Percentiles rank a stretch among this genome's conserved stretches.
These are phyloP conservation scores for Colletotrichum gigasporum DNA, from an alignment of 2,329 filamentous ascomycete genomes.

Conservation along the genomic window DNA sequence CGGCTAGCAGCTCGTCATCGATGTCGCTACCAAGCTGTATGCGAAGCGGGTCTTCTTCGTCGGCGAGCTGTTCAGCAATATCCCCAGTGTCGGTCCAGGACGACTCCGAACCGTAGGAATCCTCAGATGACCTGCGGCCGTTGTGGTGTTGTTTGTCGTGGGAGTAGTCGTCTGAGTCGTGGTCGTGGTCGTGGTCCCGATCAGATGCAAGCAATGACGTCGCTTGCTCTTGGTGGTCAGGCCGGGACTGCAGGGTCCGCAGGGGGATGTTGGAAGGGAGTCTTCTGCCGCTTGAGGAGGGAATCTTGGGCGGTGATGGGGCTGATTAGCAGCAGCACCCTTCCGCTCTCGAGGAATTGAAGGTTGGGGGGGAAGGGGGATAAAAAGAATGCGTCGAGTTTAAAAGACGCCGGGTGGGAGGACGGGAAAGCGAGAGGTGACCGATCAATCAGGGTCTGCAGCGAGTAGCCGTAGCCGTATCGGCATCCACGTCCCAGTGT, in stretches of 20 bases:
- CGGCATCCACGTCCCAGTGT: too few relatives aligned
- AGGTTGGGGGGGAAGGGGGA: conserved; percentile 39
- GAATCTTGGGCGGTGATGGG: conserved; percentile 85
- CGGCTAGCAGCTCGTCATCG: conserved; percentile 68
- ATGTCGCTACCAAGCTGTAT: conserved; percentile 73
- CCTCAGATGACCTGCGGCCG: conserved; percentile 56
- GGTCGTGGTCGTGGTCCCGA: conserved; percentile 46
- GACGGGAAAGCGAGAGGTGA: conserved; percentile 4
- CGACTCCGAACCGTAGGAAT: conserved; percentile 69
- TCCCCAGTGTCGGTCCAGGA: conserved; percentile 96
- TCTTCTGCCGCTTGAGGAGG: conserved; percentile 73
- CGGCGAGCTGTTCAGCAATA: conserved; percentile 88
- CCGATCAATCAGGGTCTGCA: conserved; percentile 24
- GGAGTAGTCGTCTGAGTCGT: conserved; percentile 48
- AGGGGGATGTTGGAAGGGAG: conserved; percentile 88
- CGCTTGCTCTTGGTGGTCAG: conserved; percentile 49
- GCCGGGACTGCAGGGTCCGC: conserved; percentile 69
- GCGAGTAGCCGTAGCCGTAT: conserved; percentile 10
- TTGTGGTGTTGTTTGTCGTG: conserved; percentile 56
- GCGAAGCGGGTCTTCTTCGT: conserved; percentile 84
- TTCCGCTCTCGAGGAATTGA: conserved; percentile 54
- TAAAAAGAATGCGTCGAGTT: conserved; percentile 43
- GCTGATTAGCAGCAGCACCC: conserved; percentile 82
- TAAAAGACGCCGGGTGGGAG: conserved; percentile 30
- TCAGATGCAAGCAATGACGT: conserved; percentile 55